Conservation (phyloP, 2,329 filamentous ascomycete species). For the Arthrinium phaeospermum region DNA sequence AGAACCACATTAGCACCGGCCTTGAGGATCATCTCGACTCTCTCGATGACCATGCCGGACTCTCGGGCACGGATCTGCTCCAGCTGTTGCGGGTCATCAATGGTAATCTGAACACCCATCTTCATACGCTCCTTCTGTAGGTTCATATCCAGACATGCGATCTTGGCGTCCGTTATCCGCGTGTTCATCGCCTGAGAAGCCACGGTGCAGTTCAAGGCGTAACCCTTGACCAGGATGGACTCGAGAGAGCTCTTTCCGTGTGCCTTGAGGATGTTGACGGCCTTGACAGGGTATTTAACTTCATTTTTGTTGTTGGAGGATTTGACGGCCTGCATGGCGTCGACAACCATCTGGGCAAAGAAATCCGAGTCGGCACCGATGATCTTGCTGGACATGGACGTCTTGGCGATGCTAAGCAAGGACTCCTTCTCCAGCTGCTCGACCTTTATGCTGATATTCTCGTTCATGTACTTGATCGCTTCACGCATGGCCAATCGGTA, state of each 20-base stretch:
- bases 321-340: slow-evolving; percentile 95
- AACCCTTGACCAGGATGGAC: slow-evolving; percentile 91
- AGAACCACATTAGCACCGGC: slow-evolving; percentile 94
- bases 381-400: slow-evolving; percentile 99
- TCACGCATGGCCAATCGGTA: slow-evolving; percentile 95
- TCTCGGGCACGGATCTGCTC: slow-evolving; percentile 96
- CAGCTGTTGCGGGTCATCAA: slow-evolving; percentile 95
- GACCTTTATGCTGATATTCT: slow-evolving; percentile 96
- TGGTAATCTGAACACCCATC: slow-evolving; percentile 95
- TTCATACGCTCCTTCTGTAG: slow-evolving; percentile 99
- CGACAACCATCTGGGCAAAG: slow-evolving; percentile 96
- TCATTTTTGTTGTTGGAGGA: slow-evolving; percentile 89
- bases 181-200: slow-evolving; percentile 98
- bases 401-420: slow-evolving; percentile 94
- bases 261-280: slow-evolving; percentile 97
- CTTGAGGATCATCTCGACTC: slow-evolving; percentile 97
- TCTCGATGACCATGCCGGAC: slow-evolving; percentile 89
- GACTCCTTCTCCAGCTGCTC: slow-evolving; percentile 90
- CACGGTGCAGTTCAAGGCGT: slow-evolving; percentile 97
- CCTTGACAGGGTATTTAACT: slow-evolving; percentile 97
- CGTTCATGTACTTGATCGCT: slow-evolving; percentile 98
- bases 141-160: slow-evolving; percentile 97
- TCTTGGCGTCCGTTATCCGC: slow-evolving; percentile 90
- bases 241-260: slow-evolving; percentile 92
- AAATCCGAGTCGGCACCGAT: slow-evolving; percentile 96